A percentile compares a stretch with the other conserved stretches of the same genome.
Conservation (phyloP, 176 grass and related monocot genomes). For the Pharus latifolius region DNA sequence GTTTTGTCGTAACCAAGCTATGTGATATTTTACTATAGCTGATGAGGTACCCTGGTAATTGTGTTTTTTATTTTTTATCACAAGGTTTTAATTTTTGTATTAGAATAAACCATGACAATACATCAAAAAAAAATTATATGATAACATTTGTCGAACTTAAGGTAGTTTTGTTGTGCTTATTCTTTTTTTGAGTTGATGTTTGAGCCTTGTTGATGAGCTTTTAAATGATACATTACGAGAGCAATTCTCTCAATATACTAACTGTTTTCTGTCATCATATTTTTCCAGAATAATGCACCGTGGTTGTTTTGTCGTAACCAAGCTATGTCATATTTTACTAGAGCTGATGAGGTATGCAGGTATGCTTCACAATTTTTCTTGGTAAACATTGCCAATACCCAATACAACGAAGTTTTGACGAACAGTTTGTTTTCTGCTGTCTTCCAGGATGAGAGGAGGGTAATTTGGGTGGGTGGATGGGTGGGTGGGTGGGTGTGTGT, state of each 20-base stretch:
- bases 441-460: not conserved
- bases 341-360: not conserved
- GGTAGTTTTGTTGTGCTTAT: too few relatives aligned
- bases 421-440: not conserved
- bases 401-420: not conserved
- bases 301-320: not conserved
- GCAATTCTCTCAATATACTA: too few relatives aligned
- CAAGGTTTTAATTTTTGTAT: not conserved
- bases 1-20: not conserved
- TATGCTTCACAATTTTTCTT: not conserved
- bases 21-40: not conserved
- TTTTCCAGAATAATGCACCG: not conserved
- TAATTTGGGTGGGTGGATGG: too few relatives aligned
- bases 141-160: too few relatives aligned
- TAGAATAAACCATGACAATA: not conserved
- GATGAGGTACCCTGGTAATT: not conserved
- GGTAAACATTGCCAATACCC: too few relatives aligned
- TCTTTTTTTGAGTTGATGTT: too few relatives aligned
- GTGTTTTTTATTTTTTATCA: not conserved
- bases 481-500: too few relatives aligned
- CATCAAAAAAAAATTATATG: not conserved
- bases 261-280: not conserved
- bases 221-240: too few relatives aligned
- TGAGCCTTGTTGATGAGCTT: too few relatives aligned
- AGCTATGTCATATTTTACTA: not conserved